Base-by-base conservation (phyloP, 805 yeast species). In the Yarrowia phangngaensis region DNA sequence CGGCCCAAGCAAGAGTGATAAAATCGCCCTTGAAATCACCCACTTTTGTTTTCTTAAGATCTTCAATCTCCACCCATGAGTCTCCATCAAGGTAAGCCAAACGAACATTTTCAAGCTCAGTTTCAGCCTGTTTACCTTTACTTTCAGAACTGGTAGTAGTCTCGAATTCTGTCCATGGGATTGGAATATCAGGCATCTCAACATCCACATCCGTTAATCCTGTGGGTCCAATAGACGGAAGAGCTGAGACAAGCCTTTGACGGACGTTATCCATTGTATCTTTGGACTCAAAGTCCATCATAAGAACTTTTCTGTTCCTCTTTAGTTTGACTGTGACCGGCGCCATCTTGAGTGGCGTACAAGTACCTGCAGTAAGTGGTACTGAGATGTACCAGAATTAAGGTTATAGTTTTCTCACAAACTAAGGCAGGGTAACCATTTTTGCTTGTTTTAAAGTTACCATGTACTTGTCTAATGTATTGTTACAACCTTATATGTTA, bases 151-250 rank as follows among this genome's bases (percentile, higher is more conserved):
- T 17, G 1, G 32, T 27, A 6, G 45, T 38, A 4, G 45, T 38
- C 8, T 38, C 45, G 11, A 11, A 38, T 24, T 38, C 45, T 6
- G 45, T 38, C 24, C 17, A 38, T 9, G 45, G 45, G 9, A 35
- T 15, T 8, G 41, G 41, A 4, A 38, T 27, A 11, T 38, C 45
- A 8, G 22, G 6, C 32, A 38, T 38, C 6, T 38, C 45, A 16
- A 38, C 17, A 20, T 38, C 45, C 4, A 8, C 0, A 11, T 38
- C 43, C 4, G 32, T 9, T 15, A 13, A 14, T 14, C 31, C 43
- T 2, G 45, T 3, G 8, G 43, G 43, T 16, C 43, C 43, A 5
- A 35, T 17, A 4, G 30, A 6, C 11, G 31, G 31, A n/a, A 38
- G 24, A 8, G 29, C 32, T 9, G 16, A 19, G 6, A 38, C 2